A percentile compares a stretch with the other conserved stretches of the same genome.
phyloP scores from a whole-genome alignment of 129 eudicot species.

The Saposhnikovia divaricata region DNA sequence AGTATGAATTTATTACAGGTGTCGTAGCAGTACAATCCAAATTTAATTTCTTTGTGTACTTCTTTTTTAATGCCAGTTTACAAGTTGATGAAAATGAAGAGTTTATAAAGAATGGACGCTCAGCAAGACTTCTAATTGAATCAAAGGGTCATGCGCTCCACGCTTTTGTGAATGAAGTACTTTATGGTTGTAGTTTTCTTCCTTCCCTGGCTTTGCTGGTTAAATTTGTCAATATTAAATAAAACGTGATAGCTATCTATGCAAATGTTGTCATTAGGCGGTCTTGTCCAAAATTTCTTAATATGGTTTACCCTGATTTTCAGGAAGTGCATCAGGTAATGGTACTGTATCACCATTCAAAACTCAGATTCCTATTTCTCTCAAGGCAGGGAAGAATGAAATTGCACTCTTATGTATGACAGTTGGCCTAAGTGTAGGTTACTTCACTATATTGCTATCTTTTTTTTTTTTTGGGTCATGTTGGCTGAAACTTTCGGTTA shows the following conservation, averaged over 20 bases:
- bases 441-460: neutral
- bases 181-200: constrained; percentile 48
- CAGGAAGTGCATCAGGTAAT: constrained; percentile 85
- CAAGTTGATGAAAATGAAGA: constrained; percentile 45
- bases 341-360: constrained; percentile 69
- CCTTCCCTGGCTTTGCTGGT: neutral
- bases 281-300: constrained; percentile 1
- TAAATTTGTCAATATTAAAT: neutral
- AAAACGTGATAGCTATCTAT: neutral
- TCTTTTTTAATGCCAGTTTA: constrained; percentile 36
- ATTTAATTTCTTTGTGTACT: neutral
- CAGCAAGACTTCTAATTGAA: constrained; percentile 51
- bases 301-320: constrained; percentile 15
- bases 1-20: neutral
- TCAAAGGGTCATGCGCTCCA: constrained; percentile 94
- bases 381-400: constrained; percentile 73
- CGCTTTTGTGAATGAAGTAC: constrained; percentile 63
- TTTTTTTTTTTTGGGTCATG: neutral
- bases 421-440: constrained; percentile 71
- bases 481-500: neutral
- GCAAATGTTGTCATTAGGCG: constrained; percentile 4
- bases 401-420: constrained; percentile 89
- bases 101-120: constrained; percentile 37
- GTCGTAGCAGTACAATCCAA: neutral
- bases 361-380: constrained; percentile 38